A percentile compares a stretch with the other conserved stretches of the same genome.
These are phyloP conservation scores for Drosera capensis DNA, from an alignment of 148 eudicot species.

Conservation along the genomic window DNA sequence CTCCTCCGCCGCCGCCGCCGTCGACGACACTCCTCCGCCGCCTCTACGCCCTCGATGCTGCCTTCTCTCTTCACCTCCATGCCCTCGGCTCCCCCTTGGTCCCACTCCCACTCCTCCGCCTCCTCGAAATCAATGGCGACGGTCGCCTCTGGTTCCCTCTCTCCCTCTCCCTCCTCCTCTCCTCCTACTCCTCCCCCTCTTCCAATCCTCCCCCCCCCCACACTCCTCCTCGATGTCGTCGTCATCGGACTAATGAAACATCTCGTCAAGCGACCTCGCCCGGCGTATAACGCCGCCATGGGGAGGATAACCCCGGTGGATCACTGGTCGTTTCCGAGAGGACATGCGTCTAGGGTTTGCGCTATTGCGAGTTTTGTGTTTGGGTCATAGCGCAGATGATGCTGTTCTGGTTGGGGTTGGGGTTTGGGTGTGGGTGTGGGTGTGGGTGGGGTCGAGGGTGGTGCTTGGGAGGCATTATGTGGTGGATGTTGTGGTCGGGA, in stretches of 20 bases:
- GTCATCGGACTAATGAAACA: slow-evolving; percentile 50
- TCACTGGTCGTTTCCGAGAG: slow-evolving; percentile 84
- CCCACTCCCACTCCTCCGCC: slow-evolving; percentile 44
- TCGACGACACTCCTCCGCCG: slow-evolving; percentile 24
- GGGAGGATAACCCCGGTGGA: slow-evolving; percentile 47
- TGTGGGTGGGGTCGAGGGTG: slow-evolving; percentile 55
- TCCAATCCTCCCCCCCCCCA: slow-evolving; percentile 18
- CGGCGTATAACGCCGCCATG: slow-evolving; percentile 55
- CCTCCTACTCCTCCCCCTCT: slow-evolving; percentile 12
- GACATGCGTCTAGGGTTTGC: slow-evolving; percentile 59
- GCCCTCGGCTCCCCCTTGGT: slow-evolving; percentile 24
- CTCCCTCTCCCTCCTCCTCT: slow-evolving; percentile 32
- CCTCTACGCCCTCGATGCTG: slow-evolving; percentile 25
- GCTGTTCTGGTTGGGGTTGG: slow-evolving; percentile 11
- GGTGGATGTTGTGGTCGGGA: slow-evolving; percentile 59
- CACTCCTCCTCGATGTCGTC: slow-evolving; percentile 36
- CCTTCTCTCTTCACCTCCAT: slow-evolving; percentile 41
- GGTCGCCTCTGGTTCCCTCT: slow-evolving; percentile 81
- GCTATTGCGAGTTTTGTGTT: slow-evolving; percentile 30
- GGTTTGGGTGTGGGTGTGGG: slow-evolving; percentile 33
- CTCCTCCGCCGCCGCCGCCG: slow-evolving; percentile 15
- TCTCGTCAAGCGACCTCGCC: slow-evolving; percentile 59
- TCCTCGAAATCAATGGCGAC: slow-evolving; percentile 70
- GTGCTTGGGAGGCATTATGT: slow-evolving; percentile 71
- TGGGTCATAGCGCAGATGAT: slow-evolving; percentile 12